Percentiles rank a stretch among this genome's conserved stretches.
These are phyloP conservation scores for Parvularia atlantis DNA, from an alignment of 78 protist species.

Conservation along the genomic window DNA sequence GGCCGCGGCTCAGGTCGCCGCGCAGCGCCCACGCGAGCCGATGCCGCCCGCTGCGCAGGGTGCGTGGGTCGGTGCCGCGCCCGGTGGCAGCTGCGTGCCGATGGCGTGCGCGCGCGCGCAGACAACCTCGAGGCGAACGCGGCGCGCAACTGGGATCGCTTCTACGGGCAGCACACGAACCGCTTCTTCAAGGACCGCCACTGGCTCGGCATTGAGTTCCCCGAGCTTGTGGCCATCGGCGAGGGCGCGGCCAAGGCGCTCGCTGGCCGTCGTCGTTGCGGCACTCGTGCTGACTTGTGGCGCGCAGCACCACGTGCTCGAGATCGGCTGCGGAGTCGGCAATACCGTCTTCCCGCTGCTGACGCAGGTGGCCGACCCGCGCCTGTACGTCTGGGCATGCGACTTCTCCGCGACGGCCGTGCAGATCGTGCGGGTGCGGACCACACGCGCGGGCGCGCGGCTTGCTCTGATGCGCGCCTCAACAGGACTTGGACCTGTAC, in stretches of 20 bases:
- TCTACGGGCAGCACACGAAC: slow-evolving; percentile 16
- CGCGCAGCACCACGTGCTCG: background rate
- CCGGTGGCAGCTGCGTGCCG: too few relatives aligned
- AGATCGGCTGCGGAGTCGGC: slow-evolving; percentile 48
- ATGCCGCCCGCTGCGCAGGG: too few relatives aligned
- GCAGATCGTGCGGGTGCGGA: background rate
- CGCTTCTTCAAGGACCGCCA: slow-evolving; percentile 46
- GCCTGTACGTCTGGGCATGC: background rate
- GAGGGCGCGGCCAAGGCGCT: background rate
- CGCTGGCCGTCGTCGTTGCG: background rate
- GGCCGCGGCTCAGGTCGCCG: too few relatives aligned
- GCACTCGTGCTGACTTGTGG: background rate
- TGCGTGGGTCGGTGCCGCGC: too few relatives aligned
- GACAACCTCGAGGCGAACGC: too few relatives aligned
- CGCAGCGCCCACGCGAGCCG: too few relatives aligned
- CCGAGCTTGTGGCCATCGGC: background rate
- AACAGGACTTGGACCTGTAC: background rate
- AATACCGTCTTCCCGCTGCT: slow-evolving; percentile 32
- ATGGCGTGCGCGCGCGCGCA: too few relatives aligned
- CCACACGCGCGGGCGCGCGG: background rate
- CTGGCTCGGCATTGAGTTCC: slow-evolving; percentile 34
- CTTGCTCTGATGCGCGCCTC: background rate
- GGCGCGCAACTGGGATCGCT: slow-evolving; percentile 25
- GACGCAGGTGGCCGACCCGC: background rate
- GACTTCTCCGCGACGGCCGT: slow-evolving; percentile 17